Percentiles rank a stretch among this genome's conserved stretches.
phyloP scores from a whole-genome alignment of 257 asterid genomes.

The Nicotiana sylvestris region DNA sequence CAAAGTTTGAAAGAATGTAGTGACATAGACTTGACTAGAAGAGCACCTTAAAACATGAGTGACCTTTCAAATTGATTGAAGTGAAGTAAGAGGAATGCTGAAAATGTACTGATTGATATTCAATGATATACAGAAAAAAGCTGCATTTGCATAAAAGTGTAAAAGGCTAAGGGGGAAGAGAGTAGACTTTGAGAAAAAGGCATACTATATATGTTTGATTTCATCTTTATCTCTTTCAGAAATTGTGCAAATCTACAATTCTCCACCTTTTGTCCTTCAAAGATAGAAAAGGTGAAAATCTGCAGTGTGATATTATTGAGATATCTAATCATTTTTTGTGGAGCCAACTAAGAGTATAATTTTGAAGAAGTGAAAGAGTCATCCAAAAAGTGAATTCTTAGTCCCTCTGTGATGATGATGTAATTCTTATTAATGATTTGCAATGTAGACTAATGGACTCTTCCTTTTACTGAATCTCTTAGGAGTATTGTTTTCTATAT shows the following conservation, averaged over 20 bases:
- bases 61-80: not conserved
- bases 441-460: conserved; percentile 23
- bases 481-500: not conserved
- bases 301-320: conserved; percentile 19
- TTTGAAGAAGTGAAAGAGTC: conserved; percentile 14
- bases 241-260: not conserved
- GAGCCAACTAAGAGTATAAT: conserved; percentile 16
- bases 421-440: conserved; percentile 28
- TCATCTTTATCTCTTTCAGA: conserved; percentile 1
- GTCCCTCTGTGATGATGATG: conserved; percentile 21
- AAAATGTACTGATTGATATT: conserved; percentile 4
- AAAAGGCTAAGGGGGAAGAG: conserved; percentile 2
- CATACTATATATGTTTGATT: not conserved
- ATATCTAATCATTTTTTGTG: conserved; percentile 24
- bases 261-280: not conserved
- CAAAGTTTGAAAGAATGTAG: not conserved
- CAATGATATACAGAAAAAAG: conserved; percentile 16
- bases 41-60: conserved; percentile 1
- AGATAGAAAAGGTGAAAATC: conserved; percentile 12
- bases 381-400: conserved; percentile 6
- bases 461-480: not conserved
- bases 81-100: not conserved
- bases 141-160: conserved; percentile 10
- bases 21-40: conserved; percentile 20
- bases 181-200: conserved; percentile 14